These are phyloP conservation scores for Fusarium sp. DNA, from an alignment of 2,329 filamentous ascomycete genomes.

Conservation along the genomic window DNA sequence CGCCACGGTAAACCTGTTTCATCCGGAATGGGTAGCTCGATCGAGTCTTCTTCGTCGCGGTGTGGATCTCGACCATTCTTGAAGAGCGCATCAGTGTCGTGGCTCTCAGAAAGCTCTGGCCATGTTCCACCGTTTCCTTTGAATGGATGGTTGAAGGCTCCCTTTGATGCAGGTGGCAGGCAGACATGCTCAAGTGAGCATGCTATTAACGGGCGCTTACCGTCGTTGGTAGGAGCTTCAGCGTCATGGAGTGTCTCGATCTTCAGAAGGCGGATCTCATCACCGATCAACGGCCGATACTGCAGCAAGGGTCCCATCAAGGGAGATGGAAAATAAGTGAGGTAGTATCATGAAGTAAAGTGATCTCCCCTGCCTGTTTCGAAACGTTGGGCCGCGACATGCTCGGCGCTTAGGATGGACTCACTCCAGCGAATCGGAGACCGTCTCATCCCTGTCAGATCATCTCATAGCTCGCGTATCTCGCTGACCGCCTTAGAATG, in stretches of 20 bases:
- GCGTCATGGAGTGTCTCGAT: not conserved
- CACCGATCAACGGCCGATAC: not conserved
- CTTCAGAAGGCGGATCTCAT: not conserved
- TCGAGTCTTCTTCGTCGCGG: not conserved
- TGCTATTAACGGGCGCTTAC: not conserved
- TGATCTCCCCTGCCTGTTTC: not conserved
- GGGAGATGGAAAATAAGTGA: not conserved
- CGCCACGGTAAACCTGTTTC: not conserved
- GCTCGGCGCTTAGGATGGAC: not conserved
- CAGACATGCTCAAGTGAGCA: not conserved
- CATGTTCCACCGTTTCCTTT: not conserved
- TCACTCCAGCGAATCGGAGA: not conserved
- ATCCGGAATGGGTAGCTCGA: not conserved
- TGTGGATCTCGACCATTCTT: not conserved
- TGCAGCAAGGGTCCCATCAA: not conserved
- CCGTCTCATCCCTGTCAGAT: not conserved
- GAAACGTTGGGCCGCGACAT: not conserved
- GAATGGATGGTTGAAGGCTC: not conserved
- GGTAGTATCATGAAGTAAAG: not conserved
- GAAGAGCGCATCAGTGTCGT: not conserved
- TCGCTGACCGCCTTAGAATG: not conserved
- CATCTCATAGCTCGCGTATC: not conserved
- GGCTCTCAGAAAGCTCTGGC: not conserved
- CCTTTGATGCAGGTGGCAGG: not conserved
- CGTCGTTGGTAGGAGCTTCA: not conserved